Evolutionary conservation across 495 filamentous ascomycete species (phyloP).

Genomic region (Cladorrhinum samala): DNA sequence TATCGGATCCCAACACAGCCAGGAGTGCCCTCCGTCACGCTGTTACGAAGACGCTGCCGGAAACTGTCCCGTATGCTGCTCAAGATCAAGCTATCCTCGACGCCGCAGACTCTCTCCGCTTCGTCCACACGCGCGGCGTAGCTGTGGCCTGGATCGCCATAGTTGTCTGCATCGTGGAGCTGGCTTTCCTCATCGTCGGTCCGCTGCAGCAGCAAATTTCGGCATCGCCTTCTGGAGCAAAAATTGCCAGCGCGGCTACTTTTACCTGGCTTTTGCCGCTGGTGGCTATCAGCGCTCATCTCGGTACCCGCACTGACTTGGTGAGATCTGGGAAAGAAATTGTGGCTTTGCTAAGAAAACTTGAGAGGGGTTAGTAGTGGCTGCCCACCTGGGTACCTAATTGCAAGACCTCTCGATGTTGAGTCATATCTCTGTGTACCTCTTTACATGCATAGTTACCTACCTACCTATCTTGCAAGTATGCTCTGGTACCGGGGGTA

Average conservation of each 20-base stretch:
- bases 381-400: neutral
- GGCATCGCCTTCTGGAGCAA: neutral
- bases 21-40: neutral
- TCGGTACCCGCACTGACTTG: neutral
- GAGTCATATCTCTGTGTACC: too few species aligned
- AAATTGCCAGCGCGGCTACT: neutral
- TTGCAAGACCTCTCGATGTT: neutral
- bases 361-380: neutral
- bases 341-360: neutral
- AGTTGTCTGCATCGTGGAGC: neutral
- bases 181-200: neutral
- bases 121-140: neutral
- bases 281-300: neutral
- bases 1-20: neutral
- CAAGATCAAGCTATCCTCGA: neutral
- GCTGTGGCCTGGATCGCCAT: neutral
- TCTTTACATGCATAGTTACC: too few species aligned
- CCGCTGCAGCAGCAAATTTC: neutral
- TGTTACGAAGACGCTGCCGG: neutral
- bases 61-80: neutral
- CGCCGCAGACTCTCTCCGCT: neutral
- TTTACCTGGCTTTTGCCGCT: neutral
- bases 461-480: too few species aligned
- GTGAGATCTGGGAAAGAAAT: neutral
- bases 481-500: too few species aligned